Percentiles rank a stretch among this genome's conserved stretches.
Conservation (phyloP, 768 basidiomycete species). For the Mycena leptocephala region DNA sequence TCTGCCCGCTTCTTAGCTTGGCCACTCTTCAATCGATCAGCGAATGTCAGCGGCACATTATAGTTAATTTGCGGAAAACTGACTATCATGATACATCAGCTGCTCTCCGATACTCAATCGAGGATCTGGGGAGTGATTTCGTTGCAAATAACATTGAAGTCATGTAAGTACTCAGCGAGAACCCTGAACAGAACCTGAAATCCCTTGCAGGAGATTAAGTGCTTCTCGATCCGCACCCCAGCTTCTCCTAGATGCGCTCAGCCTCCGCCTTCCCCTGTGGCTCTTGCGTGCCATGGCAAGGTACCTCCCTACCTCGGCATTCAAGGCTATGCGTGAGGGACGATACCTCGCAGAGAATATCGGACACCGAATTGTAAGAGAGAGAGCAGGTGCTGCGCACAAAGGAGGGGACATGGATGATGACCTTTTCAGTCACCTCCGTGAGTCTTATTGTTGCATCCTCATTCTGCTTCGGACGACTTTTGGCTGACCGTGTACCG, state of each 20-base stretch:
- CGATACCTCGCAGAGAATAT: background rate
- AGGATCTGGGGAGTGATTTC: background rate
- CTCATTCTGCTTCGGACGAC: too few species aligned
- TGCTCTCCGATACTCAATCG: background rate
- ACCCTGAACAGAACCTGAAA: background rate
- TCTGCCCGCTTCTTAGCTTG: background rate
- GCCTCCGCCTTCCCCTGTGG: background rate
- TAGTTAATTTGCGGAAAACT: background rate
- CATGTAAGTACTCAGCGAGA: background rate
- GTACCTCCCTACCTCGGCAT: constrained; percentile 11
- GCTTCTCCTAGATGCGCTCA: background rate
- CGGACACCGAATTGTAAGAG: background rate
- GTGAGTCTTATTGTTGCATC: too few species aligned
- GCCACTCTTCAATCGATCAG: constrained; percentile 1
- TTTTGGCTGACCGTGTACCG: too few species aligned
- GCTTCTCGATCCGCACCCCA: background rate
- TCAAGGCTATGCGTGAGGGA: background rate
- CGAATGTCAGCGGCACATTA: background rate
- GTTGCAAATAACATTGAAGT: background rate
- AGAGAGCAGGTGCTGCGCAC: background rate
- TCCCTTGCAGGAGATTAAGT: too few species aligned
- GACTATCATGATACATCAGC: background rate
- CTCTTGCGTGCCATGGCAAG: background rate
- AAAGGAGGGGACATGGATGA: too few species aligned
- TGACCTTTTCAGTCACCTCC: too few species aligned